phyloP scores from a whole-genome alignment of 2,329 filamentous ascomycete species.

The Clonostachys solani region DNA sequence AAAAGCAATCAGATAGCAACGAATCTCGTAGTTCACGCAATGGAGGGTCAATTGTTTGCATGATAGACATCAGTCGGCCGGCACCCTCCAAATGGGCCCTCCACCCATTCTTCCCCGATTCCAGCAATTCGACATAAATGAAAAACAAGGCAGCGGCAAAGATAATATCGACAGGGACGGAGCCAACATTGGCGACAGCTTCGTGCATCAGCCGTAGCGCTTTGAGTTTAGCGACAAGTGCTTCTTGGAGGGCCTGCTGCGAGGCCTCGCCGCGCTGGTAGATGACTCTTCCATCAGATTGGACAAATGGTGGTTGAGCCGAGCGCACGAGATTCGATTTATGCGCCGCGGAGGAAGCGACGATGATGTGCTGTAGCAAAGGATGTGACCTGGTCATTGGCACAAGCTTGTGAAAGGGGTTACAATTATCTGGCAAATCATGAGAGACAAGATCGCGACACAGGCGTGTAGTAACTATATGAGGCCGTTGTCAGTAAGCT shows the following conservation, averaged over 20 bases:
- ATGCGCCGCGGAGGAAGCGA: constrained; percentile 43
- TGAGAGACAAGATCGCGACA: constrained; percentile 48
- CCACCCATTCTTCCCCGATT: constrained; percentile 42
- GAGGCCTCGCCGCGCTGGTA: constrained; percentile 10
- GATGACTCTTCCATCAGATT: constrained; percentile 3
- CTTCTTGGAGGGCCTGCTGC: constrained; percentile 30
- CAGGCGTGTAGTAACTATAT: constrained; percentile 40
- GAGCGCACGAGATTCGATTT: constrained; percentile 35
- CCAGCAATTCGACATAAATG: constrained; percentile 45
- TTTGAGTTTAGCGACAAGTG: constrained; percentile 38
- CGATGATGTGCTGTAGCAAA: constrained; percentile 39
- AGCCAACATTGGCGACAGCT: constrained; percentile 30
- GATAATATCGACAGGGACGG: constrained; percentile 31
- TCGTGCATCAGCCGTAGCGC: constrained; percentile 34
- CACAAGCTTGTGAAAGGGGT: constrained; percentile 41
- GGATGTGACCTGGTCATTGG: constrained; percentile 33
- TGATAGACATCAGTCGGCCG: constrained; percentile 33
- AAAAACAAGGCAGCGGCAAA: constrained; percentile 43
- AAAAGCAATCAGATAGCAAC: constrained; percentile 43
- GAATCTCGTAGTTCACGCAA: constrained; percentile 32
- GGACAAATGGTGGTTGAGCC: constrained; percentile 13
- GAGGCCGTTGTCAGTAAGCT: neutral
- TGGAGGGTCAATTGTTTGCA: constrained; percentile 24
- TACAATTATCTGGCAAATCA: constrained; percentile 31
- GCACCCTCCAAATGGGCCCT: constrained; percentile 41